Base-by-base conservation (phyloP, 2,329 filamentous ascomycete species). In the Exophiala viscosa region DNA sequence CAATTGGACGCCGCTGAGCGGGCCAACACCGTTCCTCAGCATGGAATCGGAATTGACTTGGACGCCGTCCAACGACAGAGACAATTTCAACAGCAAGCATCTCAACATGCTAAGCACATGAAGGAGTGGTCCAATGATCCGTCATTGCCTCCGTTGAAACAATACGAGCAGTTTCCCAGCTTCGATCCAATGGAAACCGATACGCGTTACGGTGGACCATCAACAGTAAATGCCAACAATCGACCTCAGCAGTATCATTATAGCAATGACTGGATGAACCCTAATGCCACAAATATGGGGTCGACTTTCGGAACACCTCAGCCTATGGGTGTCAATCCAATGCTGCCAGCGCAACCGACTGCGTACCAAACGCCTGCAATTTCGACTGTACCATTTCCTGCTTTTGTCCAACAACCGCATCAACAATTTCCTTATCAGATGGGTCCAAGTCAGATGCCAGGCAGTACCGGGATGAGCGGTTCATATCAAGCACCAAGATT, bases 31-130 rank as follows among this genome's bases (percentile, higher is more conserved):
- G 44, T 47, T 4, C 31, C 45, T 18, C 40, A 52, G 17, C n/a
- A 35, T 23, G 36, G 36, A 13, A 63, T 61, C 36, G 60, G 58
- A 14, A 60, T 62, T 44, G 61, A 62, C 39, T 58, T 57, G 15
- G 57, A 58, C 9, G 55, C 60, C 9, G 56, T 60, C 9, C 55
- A 61, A 33, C 52, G 60, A 43, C 61, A 63, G 45, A 56, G 55
- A 52, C 55, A 62, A 17, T 63, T 63, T 44, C 61, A 63, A 45
- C 52, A 50, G 18, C 52, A 58, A 36, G 61, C 55, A 45, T 55
- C 58, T 42, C 60, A 62, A 48, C 61, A 61, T 42, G 59, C 61
- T 39, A 57, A 59, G 20, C 58, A 58, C 33, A 60, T 61, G 57
- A 57, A 52, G 20, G 48, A 55, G 44, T 55, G 51, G 51, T 60